Conservation (phyloP, 2,329 filamentous ascomycete species). For the Monilinia polystroma region DNA sequence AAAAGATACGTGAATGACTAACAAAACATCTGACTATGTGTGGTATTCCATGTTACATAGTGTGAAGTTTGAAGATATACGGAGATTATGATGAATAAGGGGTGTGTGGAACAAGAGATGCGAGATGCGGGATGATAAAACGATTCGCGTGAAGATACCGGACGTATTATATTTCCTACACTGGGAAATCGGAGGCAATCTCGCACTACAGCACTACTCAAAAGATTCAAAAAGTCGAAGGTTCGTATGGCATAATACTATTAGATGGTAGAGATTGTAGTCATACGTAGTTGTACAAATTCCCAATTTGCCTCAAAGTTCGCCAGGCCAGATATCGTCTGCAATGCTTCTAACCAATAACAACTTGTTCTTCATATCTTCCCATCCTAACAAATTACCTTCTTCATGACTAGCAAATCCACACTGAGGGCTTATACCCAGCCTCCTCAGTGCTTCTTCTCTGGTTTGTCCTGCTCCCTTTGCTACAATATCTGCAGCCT, state of each 20-base stretch:
- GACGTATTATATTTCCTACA: neutral
- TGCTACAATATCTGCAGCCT: slow-evolving; percentile 67
- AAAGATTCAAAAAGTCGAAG: neutral
- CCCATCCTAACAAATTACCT: slow-evolving; percentile 66
- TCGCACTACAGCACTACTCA: too few species aligned
- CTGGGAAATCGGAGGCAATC: neutral
- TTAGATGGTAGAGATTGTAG: neutral
- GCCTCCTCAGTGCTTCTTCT: slow-evolving; percentile 66
- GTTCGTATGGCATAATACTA: neutral
- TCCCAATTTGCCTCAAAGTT: slow-evolving; percentile 24
- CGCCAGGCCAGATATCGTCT: slow-evolving; percentile 63
- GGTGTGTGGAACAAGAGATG: neutral
- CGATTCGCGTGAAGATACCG: neutral
- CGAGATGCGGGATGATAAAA: slow-evolving; percentile 7
- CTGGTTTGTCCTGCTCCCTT: slow-evolving; percentile 62
- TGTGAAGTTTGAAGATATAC: rapidly evolving
- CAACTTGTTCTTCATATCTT: slow-evolving; percentile 74
- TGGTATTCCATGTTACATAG: rapidly evolving
- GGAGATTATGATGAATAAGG: rapidly evolving
- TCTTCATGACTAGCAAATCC: slow-evolving; percentile 50
- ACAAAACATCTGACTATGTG: slow-evolving; percentile 21
- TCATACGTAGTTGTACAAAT: too few species aligned
- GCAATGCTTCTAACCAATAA: slow-evolving; percentile 69
- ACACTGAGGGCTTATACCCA: slow-evolving; percentile 70
- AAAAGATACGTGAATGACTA: slow-evolving; percentile 23